phyloP scores from a whole-genome alignment of 2,329 filamentous ascomycete species.

The Macrophomina phaseolina region DNA sequence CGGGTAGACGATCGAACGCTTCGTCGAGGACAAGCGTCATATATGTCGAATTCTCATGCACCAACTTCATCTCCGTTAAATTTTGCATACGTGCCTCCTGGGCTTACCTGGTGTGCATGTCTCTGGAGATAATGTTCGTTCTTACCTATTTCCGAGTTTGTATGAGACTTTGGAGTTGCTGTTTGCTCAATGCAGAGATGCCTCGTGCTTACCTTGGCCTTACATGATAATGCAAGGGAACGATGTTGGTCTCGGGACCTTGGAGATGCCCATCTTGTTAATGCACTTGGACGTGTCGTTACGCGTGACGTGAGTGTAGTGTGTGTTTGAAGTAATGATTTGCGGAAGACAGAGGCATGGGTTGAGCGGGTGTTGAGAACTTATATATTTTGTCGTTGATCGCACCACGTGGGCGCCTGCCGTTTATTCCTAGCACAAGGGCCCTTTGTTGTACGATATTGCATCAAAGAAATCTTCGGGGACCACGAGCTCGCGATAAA shows the following conservation, averaged over 20 bases:
- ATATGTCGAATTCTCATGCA: background rate
- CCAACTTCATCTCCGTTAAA: background rate
- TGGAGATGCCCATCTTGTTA: background rate
- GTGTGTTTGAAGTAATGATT: background rate
- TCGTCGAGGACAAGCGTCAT: background rate
- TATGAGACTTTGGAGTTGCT: background rate
- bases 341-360: background rate
- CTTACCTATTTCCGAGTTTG: background rate
- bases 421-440: background rate
- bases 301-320: background rate
- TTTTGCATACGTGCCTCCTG: no score
- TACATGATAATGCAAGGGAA: constrained; percentile 10
- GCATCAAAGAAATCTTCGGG: background rate
- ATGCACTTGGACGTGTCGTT: background rate
- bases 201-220: background rate
- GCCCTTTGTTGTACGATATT: background rate
- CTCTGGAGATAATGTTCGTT: background rate
- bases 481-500: no score
- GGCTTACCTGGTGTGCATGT: background rate
- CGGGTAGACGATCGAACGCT: background rate
- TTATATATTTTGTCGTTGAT: background rate
- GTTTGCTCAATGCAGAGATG: background rate
- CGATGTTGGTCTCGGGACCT: background rate
- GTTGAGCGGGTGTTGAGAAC: background rate
- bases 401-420: background rate